A percentile compares a stretch with the other conserved stretches of the same genome.
Conservation (phyloP, 2,329 filamentous ascomycete genomes). For the Dendryphion nanum region DNA sequence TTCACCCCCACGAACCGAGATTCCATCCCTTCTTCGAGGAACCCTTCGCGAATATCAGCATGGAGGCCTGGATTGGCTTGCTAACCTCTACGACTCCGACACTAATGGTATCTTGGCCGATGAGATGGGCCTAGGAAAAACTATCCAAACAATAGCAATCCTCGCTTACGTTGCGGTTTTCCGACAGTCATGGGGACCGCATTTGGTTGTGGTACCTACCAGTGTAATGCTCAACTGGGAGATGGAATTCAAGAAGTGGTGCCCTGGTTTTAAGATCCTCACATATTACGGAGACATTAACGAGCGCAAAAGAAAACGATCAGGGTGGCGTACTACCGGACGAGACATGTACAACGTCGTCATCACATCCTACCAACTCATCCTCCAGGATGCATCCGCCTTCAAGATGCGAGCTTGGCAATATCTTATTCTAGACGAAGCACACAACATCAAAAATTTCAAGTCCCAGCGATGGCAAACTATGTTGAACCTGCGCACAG, state of each 20-base stretch:
- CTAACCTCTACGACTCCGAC: constrained; percentile 83
- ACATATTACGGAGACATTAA: constrained; percentile 95
- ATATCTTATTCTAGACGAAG: constrained; percentile 97
- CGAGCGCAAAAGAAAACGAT: constrained; percentile 85
- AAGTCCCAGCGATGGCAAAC: constrained; percentile 97
- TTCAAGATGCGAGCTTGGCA: constrained; percentile 94
- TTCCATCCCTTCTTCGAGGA: constrained; percentile 70
- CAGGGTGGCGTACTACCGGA: constrained; percentile 90
- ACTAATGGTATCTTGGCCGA: constrained; percentile 97
- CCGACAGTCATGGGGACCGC: constrained; percentile 91
- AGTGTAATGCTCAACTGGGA: constrained; percentile 99
- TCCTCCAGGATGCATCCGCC: constrained; percentile 88
- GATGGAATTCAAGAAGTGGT: constrained; percentile 99
- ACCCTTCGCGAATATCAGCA: constrained; percentile 95
- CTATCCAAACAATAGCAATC: constrained; percentile 94
- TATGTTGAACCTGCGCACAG: constrained; percentile 88
- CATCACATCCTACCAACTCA: constrained; percentile 96
- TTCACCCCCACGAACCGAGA: constrained; percentile 31
- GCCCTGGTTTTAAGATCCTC: constrained; percentile 95
- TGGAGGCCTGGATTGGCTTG: constrained; percentile 95
- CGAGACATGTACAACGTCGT: constrained; percentile 81
- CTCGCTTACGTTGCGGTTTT: constrained; percentile 89
- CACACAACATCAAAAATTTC: constrained; percentile 99
- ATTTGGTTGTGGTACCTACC: constrained; percentile 93
- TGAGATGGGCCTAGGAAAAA: constrained; percentile 98